Evolutionary conservation across 116 monocot species (phyloP), one percentile per base, ranked within the genome.

Genomic region (Phalaenopsis hybrid): DNA sequence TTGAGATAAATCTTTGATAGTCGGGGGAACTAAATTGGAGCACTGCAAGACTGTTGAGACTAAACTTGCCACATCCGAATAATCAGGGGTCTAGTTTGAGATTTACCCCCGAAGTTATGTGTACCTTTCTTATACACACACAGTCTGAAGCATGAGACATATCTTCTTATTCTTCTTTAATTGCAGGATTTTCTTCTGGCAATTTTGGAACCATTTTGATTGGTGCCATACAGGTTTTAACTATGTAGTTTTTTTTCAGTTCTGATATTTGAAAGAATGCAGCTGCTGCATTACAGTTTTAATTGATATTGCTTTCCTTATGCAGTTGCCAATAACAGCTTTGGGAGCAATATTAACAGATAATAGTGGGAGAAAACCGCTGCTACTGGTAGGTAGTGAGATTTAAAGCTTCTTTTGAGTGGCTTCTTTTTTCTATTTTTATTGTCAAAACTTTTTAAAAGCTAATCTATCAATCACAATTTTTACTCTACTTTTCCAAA

Each of bases 321-420:
- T 37, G 73, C 80, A 87, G 84, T 85, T 92, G 34, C 92, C 88
- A 51, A 87, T 92, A 85, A 88, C 86, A 25, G 80, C 72, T 76
- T 59, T 92, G 50, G 90, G 92, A 13, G 88, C 82, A 12, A 57
- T 92, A 59, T 82, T 92, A 74, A 87, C 90, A 87, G 90, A 92
- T 78, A 88, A 69, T 80, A 78, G 83, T 85, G 92, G 92, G 69
- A 88, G 92, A 81, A 79, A 88, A 75, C 90, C 88, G 15, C 88
- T 92, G 76, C 74, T 92, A 49, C 78, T 90, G 87, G 92, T 90
- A 85, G 48, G 80, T 4, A 11, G 43, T 43, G 41, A 43, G 37
- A 33, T 73, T 8, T 16, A 33, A 4, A 16, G 55, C 55, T 51
- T 51, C 12, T 2, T 12, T 13, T 55, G 55, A 16, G 55, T 4